Evolutionary conservation across 192 early-diverging fungal genomes (phyloP).

Genomic region (Backusella parvicylindrica): DNA sequence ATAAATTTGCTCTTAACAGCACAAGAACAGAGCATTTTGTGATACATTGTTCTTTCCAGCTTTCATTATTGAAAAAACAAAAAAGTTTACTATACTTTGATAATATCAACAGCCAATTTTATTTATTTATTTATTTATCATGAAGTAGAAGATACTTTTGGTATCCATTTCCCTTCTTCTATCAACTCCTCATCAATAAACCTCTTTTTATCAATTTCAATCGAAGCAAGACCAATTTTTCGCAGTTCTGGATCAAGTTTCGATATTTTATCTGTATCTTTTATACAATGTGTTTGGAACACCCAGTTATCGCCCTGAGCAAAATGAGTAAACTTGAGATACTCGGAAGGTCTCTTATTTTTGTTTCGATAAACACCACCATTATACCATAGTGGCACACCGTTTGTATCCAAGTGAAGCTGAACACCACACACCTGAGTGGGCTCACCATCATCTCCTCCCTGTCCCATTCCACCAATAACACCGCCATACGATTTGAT

Average conservation of each 20-base stretch:
- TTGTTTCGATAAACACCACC: conserved; percentile 36
- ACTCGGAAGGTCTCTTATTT: conserved; percentile 7
- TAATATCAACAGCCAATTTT: not conserved
- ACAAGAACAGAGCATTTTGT: too few relatives aligned
- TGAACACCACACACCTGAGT: conserved; percentile 32
- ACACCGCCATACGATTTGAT: conserved; percentile 33
- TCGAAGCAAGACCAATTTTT: not conserved
- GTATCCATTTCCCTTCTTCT: conserved; percentile 13
- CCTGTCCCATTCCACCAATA: conserved; percentile 34
- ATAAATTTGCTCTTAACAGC: too few relatives aligned
- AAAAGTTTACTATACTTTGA: too few relatives aligned
- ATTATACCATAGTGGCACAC: conserved; percentile 36
- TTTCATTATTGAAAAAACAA: too few relatives aligned
- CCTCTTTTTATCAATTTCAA: conserved; percentile 15
- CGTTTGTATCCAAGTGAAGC: conserved; percentile 23
- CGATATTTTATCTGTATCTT: conserved; percentile 10
- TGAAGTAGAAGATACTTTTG: not conserved
- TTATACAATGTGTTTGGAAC: conserved; percentile 21
- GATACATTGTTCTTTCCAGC: too few relatives aligned
- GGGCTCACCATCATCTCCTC: conserved; percentile 6
- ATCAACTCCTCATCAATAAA: conserved; percentile 11
- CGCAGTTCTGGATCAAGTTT: not conserved
- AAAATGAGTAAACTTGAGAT: conserved; percentile 26
- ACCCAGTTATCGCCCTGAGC: conserved; percentile 18
- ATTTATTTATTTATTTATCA: too few relatives aligned